These are phyloP conservation scores for Ottelia alismoides DNA, from an alignment of 106 monocot species.

Conservation along the genomic window DNA sequence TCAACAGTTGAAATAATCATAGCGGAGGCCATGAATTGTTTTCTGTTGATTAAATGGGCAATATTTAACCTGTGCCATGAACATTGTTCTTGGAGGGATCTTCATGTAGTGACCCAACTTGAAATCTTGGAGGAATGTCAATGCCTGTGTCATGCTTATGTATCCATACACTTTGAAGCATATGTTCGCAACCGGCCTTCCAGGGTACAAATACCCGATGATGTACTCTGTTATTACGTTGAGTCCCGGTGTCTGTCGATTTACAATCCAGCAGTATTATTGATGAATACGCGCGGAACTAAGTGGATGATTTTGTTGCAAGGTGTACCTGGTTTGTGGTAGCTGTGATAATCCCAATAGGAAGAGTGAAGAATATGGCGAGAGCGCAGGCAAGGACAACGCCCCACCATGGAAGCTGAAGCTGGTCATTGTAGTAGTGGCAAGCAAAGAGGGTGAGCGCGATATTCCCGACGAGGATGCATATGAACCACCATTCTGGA, in stretches of 20 bases:
- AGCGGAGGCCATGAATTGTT: too few species aligned
- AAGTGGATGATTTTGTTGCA: background rate
- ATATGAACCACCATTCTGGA: slow-evolving; percentile 45
- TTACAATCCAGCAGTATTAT: too few species aligned
- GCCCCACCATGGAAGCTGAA: slow-evolving; percentile 29
- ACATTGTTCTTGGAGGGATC: slow-evolving; percentile 32
- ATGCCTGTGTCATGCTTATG: slow-evolving; percentile 20
- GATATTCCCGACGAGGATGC: slow-evolving; percentile 14
- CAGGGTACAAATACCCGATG: slow-evolving; percentile 36
- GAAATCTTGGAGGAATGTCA: slow-evolving; percentile 24
- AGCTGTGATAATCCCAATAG: slow-evolving; percentile 46
- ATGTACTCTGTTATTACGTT: slow-evolving; percentile 36
- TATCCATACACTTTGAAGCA: slow-evolving; percentile 21
- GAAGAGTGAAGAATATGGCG: slow-evolving; percentile 48
- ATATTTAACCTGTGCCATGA: slow-evolving; percentile 20
- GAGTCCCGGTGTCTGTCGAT: slow-evolving; percentile 18
- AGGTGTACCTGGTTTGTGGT: slow-evolving; percentile 43
- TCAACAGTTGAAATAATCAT: too few species aligned
- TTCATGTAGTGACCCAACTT: slow-evolving; percentile 44
- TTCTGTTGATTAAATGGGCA: background rate
- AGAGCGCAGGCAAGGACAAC: slow-evolving; percentile 32
- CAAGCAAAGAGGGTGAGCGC: slow-evolving; percentile 19
- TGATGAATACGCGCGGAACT: background rate
- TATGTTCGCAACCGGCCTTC: slow-evolving; percentile 23
- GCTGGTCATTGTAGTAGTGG: slow-evolving; percentile 12